Evolutionary conservation across 2,329 filamentous ascomycete species (phyloP).

Genomic region (Aspergillus fijiensis): DNA sequence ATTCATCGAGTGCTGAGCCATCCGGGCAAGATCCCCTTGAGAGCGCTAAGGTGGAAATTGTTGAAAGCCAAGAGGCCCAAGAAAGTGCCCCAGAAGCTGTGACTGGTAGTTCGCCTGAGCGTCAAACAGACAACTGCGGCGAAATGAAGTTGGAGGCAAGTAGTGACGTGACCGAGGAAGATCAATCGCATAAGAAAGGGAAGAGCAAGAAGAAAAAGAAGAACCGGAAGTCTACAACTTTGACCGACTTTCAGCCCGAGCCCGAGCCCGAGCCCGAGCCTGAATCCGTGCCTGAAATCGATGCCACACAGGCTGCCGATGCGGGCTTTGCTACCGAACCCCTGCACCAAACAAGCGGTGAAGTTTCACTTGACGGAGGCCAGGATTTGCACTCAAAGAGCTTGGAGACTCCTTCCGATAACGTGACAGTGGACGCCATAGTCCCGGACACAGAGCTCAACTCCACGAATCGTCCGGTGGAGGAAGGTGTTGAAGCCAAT

Average conservation of each 20-base stretch:
- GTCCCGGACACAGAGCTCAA: slow-evolving; percentile 5
- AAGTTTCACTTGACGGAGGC: slow-evolving; percentile 8
- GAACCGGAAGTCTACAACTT: slow-evolving; percentile 16
- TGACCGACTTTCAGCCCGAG: slow-evolving; percentile 16
- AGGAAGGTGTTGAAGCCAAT: slow-evolving; percentile 20
- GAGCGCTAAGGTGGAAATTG: neutral
- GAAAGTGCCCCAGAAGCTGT: neutral
- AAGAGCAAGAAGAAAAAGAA: slow-evolving; percentile 26
- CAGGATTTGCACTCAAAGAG: slow-evolving; percentile 3
- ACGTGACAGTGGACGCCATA: slow-evolving; percentile 6
- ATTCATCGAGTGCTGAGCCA: neutral
- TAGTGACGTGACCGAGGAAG: slow-evolving; percentile 15
- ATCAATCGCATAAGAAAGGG: slow-evolving; percentile 17
- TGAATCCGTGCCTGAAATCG: slow-evolving; percentile 8
- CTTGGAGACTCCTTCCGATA: slow-evolving; percentile 8
- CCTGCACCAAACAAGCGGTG: slow-evolving; percentile 20
- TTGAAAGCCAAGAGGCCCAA: neutral
- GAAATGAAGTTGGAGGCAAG: slow-evolving; percentile 1
- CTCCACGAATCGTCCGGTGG: slow-evolving; percentile 14
- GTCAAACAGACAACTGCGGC: slow-evolving; percentile 3
- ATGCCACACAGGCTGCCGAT: neutral
- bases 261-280: slow-evolving; percentile 10
- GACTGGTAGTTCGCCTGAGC: neutral
- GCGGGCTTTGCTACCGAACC: slow-evolving; percentile 4
- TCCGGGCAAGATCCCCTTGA: neutral